phyloP scores from a whole-genome alignment of 495 filamentous ascomycete genomes.

The Aspergillus nanangensis region DNA sequence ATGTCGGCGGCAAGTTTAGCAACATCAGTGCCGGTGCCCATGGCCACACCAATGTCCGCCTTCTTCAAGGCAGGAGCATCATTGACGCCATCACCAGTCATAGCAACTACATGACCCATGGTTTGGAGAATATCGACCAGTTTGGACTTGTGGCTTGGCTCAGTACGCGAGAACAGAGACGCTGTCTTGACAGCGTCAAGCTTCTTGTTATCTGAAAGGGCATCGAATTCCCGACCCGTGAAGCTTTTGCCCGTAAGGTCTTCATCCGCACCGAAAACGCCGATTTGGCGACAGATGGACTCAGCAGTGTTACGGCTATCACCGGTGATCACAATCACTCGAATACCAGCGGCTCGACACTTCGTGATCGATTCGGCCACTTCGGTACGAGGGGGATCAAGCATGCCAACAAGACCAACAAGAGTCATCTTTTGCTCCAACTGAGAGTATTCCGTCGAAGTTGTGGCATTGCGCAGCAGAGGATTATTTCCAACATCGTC shows the following conservation, averaged over 20 bases:
- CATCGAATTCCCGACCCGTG: constrained; percentile 92
- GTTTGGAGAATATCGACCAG: constrained; percentile 95
- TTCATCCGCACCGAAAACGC: constrained; percentile 80
- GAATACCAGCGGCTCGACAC: constrained; percentile 89
- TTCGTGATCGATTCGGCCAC: constrained; percentile 80
- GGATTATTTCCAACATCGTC: constrained; percentile 67
- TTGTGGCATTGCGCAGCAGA: constrained; percentile 68
- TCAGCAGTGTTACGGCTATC: constrained; percentile 98
- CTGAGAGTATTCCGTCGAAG: constrained; percentile 75
- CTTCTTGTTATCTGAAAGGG: constrained; percentile 72
- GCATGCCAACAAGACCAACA: constrained; percentile 90
- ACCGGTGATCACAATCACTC: constrained; percentile 96
- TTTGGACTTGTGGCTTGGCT: constrained; percentile 91
- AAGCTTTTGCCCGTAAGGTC: constrained; percentile 88
- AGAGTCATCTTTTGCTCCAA: constrained; percentile 93
- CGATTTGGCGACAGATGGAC: constrained; percentile 95
- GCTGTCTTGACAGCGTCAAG: constrained; percentile 78
- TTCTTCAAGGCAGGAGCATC: constrained; percentile 98
- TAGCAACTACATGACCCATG: constrained; percentile 91
- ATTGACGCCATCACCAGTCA: constrained; percentile 99
- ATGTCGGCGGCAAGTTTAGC: constrained; percentile 97
- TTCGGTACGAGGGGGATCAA: constrained; percentile 96
- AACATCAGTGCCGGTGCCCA: constrained; percentile 98
- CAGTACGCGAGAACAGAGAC: constrained; percentile 93
- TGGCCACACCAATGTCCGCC: constrained; percentile 97